Base-by-base conservation (phyloP, 2,329 filamentous ascomycete species). In the Daldinia eschscholtzii region DNA sequence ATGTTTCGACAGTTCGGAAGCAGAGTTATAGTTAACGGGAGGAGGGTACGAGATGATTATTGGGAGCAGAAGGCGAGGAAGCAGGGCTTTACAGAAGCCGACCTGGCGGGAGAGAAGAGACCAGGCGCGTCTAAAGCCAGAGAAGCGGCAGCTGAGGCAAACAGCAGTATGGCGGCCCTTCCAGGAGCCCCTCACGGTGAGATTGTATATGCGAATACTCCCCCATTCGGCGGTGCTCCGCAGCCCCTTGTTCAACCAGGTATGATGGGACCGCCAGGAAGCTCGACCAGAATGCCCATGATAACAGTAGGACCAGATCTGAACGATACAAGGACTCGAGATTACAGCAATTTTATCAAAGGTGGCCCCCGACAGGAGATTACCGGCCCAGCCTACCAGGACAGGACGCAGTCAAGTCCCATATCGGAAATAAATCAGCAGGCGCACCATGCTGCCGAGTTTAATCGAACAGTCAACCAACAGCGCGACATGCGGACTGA, bases 1-100 rank as follows among this genome's bases (percentile, higher is more conserved):
- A 99, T 99, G 96, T 99, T 98, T 81, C 91, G 96, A 48, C 96
- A 99, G 80, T 99, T 99, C 80, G 96, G 96, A 56, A 98, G 94
- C 80, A 89, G 96, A 70, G 92, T 99, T 59, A 96, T 99, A 71
- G 89, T 92, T 39, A 93, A 94, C 76, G 96, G 96, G 37, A 88
- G 95, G 70, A 87, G 96, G 65, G 96, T 99, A 46, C 91, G 96
- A 57, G 96, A 99, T 81, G 96, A 99, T 79, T 99, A 99, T 81
- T 99, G 96, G 96, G 96, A 98, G 81, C 93, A 91, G 77, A 98
- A 98, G 81, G 96, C 96, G 6, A 88, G 92, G 55, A 99, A 98
- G 81, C 96, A 99, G 81, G 96, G 96, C 10, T 99, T 99, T 78
- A 99, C 96, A 0, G 96, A 99, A 79, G 94, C 97, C 70, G 96